Evolutionary conservation across 2,329 filamentous ascomycete species (phyloP), one percentile per base, ranked within the genome.

Genomic region (Didymella lethalis): DNA sequence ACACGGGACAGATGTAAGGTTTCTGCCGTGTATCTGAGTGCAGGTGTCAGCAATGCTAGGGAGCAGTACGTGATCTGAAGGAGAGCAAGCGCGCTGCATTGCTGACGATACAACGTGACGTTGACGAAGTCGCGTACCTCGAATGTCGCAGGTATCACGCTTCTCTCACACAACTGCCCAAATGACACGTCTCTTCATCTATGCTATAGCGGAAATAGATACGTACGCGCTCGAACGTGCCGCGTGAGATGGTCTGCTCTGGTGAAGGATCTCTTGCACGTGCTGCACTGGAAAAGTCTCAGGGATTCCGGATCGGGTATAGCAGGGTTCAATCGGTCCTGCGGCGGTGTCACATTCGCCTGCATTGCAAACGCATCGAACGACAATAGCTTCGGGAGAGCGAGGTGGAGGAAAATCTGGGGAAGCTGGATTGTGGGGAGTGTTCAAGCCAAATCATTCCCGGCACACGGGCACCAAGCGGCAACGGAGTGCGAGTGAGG

Each of bases 191-290:
- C 11, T 23, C 12, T 1, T 10, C 20, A 8, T 36, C 20, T 36
- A 23, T 23, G 23, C 14, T 28, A 40, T 5, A 29, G 20, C 25
- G 31, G 31, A 28, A 16, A 23, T 5, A 11, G 40, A 46, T 68
- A 69, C 72, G 56, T 65, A 79, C 78, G 82, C 61, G 83, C 81
- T 62, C 83, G 80, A 41, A 84, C 81, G 73, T 85, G 83, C 46
- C 83, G 80, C 51, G 79, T 80, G 25, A 85, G 75, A 70, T 85
- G 83, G 67, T 85, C 83, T 4, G 82, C 78, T 28, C 83, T 77
- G 11, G 80, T 81, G 69, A 85, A 85, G 52, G 77, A 80, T 48
- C 81, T 82, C 59, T 79, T 78, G 69, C 83, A 85, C 51, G 81
- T 81, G 59, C 81, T 81, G 64, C 83, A 85, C 65, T 82, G 81